Base-by-base conservation (phyloP, 768 basidiomycete species). In the Mycena crocata region DNA sequence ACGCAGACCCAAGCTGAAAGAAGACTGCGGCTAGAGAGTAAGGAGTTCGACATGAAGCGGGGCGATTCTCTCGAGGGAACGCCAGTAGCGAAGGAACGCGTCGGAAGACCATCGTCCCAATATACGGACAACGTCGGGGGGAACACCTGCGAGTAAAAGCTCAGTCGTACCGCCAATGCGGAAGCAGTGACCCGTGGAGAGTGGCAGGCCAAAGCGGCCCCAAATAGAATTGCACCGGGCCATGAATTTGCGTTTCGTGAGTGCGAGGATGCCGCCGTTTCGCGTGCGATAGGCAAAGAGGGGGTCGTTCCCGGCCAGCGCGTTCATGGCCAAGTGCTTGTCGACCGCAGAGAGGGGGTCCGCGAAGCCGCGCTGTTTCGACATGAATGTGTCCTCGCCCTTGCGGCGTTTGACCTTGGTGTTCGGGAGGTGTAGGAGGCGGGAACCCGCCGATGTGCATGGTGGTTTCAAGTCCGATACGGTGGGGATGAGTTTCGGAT, bases 1-100 rank as follows among this genome's bases (percentile, higher is more conserved):
- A 30, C 23, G 46, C 24, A 55, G 35, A 44, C 84, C 86, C 82
- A 86, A 80, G 51, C 86, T 84, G n/a, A 85, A 70, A 72, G n/a
- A n/a, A n/a, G n/a, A n/a, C n/a, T n/a, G n/a, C n/a, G n/a, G n/a
- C n/a, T n/a, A n/a, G n/a, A n/a, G n/a, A n/a, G 87, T 4, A 5
- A 55, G 19, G 10, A 55, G 34, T 26, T 55, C 49, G 26, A 50
- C 44, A 78, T 81, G 82, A 56, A 48, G 21, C 8, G 69, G 66
- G 1, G 61, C 52, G 0, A 72, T 26, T 17, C 42, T 30, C 2
- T 71, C 51, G 1, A 73, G 57, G 1, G 63, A 58, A 2, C 64
- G 50, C 77, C 75, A 77, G 50, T 78, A 79, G 15, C 23, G 31
- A 0, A 74, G 71, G 23, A 76, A 78, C 4, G 75, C 64, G 17